Base-by-base conservation (phyloP, 2,329 filamentous ascomycete genomes). In the Phialocephala sp. region DNA sequence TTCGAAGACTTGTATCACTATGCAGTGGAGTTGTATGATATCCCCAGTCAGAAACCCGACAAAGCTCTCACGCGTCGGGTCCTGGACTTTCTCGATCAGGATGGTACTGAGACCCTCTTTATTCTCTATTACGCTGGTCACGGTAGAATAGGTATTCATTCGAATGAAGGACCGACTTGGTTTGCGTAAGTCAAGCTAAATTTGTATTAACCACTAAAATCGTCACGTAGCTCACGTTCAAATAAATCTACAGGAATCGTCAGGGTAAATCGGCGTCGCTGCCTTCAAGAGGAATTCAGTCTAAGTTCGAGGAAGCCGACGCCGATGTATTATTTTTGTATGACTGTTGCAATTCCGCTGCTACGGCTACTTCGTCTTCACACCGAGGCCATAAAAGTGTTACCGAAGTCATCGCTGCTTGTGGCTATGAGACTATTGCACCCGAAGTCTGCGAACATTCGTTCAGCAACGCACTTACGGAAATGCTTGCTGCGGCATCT, bases 101-200 rank as follows among this genome's bases (percentile, higher is more conserved):
- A 67, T 41, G 54, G 20, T 3, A 24, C 59, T 22, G 62, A 62
- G 8, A 59, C 39, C 12, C 52, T 64, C 5, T n/a, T 67, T 22
- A 56, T 67, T 45, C n/a, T 67, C 2, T 67, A 67, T 36, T 67
- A 64, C 59, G 65, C 18, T 22, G 61, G 65, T 5, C 65, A 67
- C 62, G 58, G 58, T 32, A 56, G 45, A 37, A 57, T 37, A 18
- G 52, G 24, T n/a, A 22, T 35, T 22, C 56, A 61, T 14, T 57
- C 58, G 11, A 65, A 56, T 37, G 39, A 47, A 24, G 45, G 15
- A 2, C 45, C 63, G n/a, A 5, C 55, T 2, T 65, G 58, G 63
- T 45, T 56, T 50, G 58, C 63, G 63, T 65, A 41, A 22, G 58
- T 41, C 2, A 18, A 12, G 11, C 15, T 9, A n/a, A 55, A 24